Base-by-base conservation (phyloP, 768 basidiomycete genomes). In the Auriscalpium microsporum region DNA sequence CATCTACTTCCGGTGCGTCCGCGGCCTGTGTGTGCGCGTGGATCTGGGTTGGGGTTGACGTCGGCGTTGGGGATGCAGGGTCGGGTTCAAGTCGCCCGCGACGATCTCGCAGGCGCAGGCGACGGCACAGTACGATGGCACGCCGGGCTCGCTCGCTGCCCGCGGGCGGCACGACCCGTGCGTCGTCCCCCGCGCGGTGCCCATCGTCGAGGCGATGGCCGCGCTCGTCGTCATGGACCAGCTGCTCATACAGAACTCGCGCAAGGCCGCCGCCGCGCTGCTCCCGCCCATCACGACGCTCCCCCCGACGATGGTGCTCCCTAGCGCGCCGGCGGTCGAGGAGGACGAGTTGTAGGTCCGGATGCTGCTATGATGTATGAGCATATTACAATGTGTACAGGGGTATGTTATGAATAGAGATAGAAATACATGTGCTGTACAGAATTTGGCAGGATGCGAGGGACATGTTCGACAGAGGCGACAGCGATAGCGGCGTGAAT, bases 191-290 rank as follows among this genome's bases (percentile, higher is more conserved):
- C 85, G 94, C 48, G 94, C 94, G 17, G 92, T 97, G 9, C 94
- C 96, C 45, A 99, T 99, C 64, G 95, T 98, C 45, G 96, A 99
- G 73, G 84, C 91, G 1, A 99, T 99, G 96, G 93, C 95, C 0
- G 86, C 87, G 28, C 78, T 98, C 49, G 95, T 97, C 56, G 79
- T 96, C 61, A 91, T 99, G 86, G 96, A 99, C 68, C 82, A 87
- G 64, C 76, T 97, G 56, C 78, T 97, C 42, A 83, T 90, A 56
- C 95, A 98, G 72, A 90, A 92, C 61, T 78, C 94, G 9, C 83
- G 95, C 50, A 78, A 78, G 67, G 75, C 85, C 1, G 81, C 94
- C 1, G 79, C 86, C 8, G 73, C 80, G 49, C 73, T 93, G 38
- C 79, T 98, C n/a, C 92, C 94, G 17, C 77, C 88, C 34, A 70